Base-by-base conservation (phyloP, 805 yeast species). In the Saturnispora galanensis region DNA sequence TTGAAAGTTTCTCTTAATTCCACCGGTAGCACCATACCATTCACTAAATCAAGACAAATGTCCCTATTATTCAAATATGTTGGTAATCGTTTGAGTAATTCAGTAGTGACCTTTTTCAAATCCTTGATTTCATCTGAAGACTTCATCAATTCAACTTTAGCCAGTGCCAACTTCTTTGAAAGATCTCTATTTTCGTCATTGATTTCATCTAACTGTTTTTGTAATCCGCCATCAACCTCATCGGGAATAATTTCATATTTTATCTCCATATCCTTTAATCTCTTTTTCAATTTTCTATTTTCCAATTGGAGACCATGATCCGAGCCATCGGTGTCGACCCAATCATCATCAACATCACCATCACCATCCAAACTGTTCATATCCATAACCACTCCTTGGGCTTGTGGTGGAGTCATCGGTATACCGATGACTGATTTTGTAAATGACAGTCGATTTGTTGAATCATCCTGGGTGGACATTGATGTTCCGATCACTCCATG, bases 401-500 rank as follows among this genome's bases (percentile, higher is more conserved):
- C 26, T 21, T 21, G 4, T 8, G 26, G 26, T 21, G 47, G 30
- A 9, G 42, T 18, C 4, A 43, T 12, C 1, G 47, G 47, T 11
- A 37, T 15, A 15, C 52, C 52, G 9, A 42, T 45, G 5, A 59
- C 45, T 1, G 60, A 54, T 2, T 60, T 53, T 34, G 47, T 54
- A 4, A 59, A 47, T 1, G 64, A 57, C 4, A 53, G 10, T 30
- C 61, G 47, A 10, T 47, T 43, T 5, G 35, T 10, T 13, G 40
- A 46, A 10, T 48, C 50, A n/a, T 40, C 38, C 12, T 42, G 43
- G 5, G 45, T 28, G 6, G 55, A 44, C 47, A 41, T 44, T 3
- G 63, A 62, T 4, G 60, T 52, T 5, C 55, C 56, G 17, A 58
- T 49, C 11, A 52, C 41, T 3, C 46, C 51, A 3, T 42, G 45